Evolutionary conservation across 2,329 filamentous ascomycete species (phyloP).

Genomic region (Colletotrichum musicola): DNA sequence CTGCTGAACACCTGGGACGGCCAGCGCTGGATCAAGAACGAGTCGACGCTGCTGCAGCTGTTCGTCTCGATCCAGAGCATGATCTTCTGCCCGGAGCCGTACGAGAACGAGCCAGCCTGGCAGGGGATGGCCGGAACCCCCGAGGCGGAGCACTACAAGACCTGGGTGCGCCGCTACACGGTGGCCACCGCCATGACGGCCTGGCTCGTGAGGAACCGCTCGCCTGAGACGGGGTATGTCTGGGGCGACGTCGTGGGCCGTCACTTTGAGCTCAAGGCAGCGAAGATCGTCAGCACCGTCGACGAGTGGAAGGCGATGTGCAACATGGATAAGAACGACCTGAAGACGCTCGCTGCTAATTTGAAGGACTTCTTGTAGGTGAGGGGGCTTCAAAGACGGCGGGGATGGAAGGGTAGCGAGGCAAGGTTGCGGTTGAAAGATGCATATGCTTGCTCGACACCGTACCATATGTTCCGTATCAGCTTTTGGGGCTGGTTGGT

Average conservation of each 20-base stretch:
- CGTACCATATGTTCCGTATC: too few relatives aligned
- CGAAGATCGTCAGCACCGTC: not conserved
- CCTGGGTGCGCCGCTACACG: slow-evolving; percentile 44
- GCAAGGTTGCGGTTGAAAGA: too few relatives aligned
- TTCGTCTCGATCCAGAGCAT: slow-evolving; percentile 69
- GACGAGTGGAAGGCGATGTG: not conserved
- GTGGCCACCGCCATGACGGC: slow-evolving; percentile 46
- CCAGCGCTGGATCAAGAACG: slow-evolving; percentile 57
- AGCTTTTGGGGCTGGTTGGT: too few relatives aligned
- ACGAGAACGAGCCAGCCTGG: slow-evolving; percentile 66
- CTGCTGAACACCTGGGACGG: slow-evolving; percentile 64
- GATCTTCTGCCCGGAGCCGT: slow-evolving; percentile 67
- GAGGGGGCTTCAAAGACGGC: too few relatives aligned
- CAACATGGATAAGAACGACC: not conserved
- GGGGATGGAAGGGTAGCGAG: too few relatives aligned
- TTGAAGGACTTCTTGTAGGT: too few relatives aligned
- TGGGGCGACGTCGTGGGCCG: slow-evolving; percentile 20
- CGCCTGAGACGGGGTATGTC: not conserved
- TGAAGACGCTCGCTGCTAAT: not conserved
- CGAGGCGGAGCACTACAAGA: slow-evolving; percentile 46
- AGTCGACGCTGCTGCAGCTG: slow-evolving; percentile 64
- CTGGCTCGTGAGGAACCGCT: slow-evolving; percentile 41
- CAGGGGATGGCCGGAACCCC: slow-evolving; percentile 15
- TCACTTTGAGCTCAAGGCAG: slow-evolving; percentile 11
- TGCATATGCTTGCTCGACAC: too few relatives aligned